Base-by-base conservation (phyloP, 2,329 filamentous ascomycete species). In the Pseudovirgaria hyperparasitica region DNA sequence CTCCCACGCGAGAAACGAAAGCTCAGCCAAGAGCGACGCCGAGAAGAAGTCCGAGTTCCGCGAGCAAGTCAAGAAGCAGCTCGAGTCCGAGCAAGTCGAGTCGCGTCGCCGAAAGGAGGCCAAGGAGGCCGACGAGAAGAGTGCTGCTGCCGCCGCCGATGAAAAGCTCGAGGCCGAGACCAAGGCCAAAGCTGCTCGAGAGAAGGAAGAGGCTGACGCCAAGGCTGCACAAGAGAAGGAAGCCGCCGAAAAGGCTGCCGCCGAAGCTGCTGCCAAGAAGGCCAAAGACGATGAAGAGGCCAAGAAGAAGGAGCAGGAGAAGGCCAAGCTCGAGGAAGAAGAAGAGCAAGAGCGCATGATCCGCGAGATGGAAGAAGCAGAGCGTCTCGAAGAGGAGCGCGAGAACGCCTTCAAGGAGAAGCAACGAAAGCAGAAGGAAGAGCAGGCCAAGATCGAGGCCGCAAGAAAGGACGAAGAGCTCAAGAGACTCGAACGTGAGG, bases 381-480 rank as follows among this genome's bases (percentile, higher is more conserved):
- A 79, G 55, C 77, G 75, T 65, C 72, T 71, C 33, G 57, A 79
- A 2, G 80, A 84, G 47, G 77, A 82, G 53, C 77, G 76, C 58
- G 69, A 67, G 41, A 67, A 66, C 46, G 67, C 70, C 39, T 54
- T 60, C 19, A 60, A 61, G 23, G 65, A 54, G 29, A 41, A 38
- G 16, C 19, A 45, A 40, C 22, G 21, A 13, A 70, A 75, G 51
- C 67, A 67, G 35, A 74, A 75, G 48, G 64, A 62, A 29, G 67
- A 68, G 45, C 69, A 72, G 35, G 57, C 63, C 14, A 63, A 64
- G 31, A 61, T 55, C 22, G 50, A 54, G 20, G 42, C 39, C 26
- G 33, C 44, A 28, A 48, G 49, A 34, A 59, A 72, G 13, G 75
- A 80, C 27, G 61, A 62, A 29, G 56, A 58, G 28, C 50, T 65